A percentile compares a stretch with the other conserved stretches of the same genome.
phyloP scores from a whole-genome alignment of 176 grass and related monocot genomes.

The Puccinellia tenuiflora region DNA sequence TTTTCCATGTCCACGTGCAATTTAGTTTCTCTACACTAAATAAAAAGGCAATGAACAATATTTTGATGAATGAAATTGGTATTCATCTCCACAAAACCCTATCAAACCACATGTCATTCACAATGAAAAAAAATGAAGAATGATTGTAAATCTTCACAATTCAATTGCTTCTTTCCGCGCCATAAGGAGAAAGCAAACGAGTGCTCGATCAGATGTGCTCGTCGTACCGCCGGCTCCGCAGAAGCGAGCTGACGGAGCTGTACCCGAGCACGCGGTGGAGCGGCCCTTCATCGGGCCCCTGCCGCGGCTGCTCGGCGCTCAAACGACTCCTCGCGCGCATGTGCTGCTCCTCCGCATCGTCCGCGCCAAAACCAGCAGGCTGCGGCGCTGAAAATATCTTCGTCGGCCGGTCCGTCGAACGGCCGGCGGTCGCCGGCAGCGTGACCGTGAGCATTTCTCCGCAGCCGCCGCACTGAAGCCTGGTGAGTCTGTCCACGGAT shows the following conservation, averaged over 20 bases:
- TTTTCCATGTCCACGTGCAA: too few relatives aligned
- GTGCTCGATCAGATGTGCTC: constrained; percentile 13
- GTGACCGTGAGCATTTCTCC: constrained; percentile 36
- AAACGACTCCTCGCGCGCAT: background rate
- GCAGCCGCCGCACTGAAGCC: constrained; percentile 65
- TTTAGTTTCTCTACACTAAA: background rate
- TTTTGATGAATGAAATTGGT: background rate
- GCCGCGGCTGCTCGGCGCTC: constrained; percentile 35
- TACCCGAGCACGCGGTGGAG: constrained; percentile 48
- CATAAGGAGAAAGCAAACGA: background rate
- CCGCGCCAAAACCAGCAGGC: background rate
- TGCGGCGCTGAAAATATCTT: constrained; percentile 51
- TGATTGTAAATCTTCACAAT: background rate
- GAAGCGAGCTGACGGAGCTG: constrained; percentile 41
- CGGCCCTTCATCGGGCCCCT: constrained; percentile 10
- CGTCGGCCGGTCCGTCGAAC: constrained; percentile 12
- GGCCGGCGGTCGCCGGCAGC: constrained; percentile 37
- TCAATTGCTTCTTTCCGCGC: background rate
- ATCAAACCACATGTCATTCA: background rate
- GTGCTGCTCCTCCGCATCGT: constrained; percentile 7
- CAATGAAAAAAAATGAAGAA: constrained; percentile 21
- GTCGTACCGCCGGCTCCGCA: constrained; percentile 43
- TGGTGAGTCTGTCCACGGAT: constrained; percentile 14
- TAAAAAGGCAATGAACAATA: background rate
- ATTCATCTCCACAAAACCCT: background rate